Evolutionary conservation across 2,329 filamentous ascomycete species (phyloP), one percentile per base, ranked within the genome.

Genomic region (Scedosporium apiospermum): DNA sequence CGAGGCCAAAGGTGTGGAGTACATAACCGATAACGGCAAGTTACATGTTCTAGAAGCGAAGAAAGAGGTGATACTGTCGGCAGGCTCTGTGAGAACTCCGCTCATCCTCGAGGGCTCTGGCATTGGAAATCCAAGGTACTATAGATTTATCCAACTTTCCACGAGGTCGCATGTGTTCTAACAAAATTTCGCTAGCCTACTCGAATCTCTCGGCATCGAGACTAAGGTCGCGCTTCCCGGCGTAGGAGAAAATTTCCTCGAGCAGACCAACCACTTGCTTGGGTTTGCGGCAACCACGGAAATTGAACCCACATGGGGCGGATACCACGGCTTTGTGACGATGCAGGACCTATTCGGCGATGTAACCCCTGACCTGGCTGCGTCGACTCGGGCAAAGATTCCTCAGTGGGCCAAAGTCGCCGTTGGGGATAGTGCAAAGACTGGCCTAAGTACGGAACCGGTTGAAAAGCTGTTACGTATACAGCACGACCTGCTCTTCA

Each of bases 401-500:
- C 65, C 70, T 0, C 57, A 58, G 21, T 77, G 73, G 71, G 74
- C 74, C 0, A 60, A 65, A 49, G 64, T 69, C 26, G 65, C 72
- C n/a, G 68, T 68, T 2, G 58, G 2, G 1, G 65, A 66, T 3
- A 65, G 66, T 6, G 68, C 69, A 60, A 64, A 67, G 4, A 69
- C 71, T 16, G 69, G 65, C 6, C 67, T 74, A 12, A 65, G 68
- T 9, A 65, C 69, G 4, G 63, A 70, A 14, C 70, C 73, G 14
- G 64, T 81, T 34, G 72, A 79, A 63, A 67, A 68, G 14, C 68
- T 81, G 1, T 71, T 82, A 21, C 68, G 69, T 6, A 69, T 78
- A 3, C 79, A 83, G 68, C 73, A 81, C 64, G 74, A 79, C 59
- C 70, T 83, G 9, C 73, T 83, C 16, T 82, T 82, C 68, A 69